phyloP scores from a whole-genome alignment of 2,329 filamentous ascomycete species.

The Pyricularia grisea region DNA sequence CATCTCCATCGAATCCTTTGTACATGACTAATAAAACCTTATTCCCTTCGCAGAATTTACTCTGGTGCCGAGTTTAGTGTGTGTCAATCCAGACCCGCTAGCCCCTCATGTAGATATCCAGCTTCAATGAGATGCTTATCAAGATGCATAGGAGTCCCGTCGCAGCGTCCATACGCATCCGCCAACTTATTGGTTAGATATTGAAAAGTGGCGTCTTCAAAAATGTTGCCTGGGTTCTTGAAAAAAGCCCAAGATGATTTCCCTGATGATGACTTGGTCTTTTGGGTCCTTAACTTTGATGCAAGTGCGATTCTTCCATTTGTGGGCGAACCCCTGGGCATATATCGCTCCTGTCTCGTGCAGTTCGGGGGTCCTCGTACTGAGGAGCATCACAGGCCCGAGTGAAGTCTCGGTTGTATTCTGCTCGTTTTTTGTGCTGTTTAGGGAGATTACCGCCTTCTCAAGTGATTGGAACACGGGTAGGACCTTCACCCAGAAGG shows the following conservation, averaged over 20 bases:
- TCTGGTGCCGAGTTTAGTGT: too few species aligned
- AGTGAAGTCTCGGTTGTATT: not conserved
- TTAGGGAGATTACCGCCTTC: not conserved
- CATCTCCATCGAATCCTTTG: too few species aligned
- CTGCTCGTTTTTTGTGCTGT: not conserved
- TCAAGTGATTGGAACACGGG: not conserved
- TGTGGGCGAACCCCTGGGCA: not conserved
- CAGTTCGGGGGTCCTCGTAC: not conserved
- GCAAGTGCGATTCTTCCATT: not conserved
- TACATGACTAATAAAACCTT: too few species aligned
- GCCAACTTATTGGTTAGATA: not conserved
- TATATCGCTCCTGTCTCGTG: not conserved
- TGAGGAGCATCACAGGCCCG: not conserved
- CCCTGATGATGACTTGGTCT: not conserved
- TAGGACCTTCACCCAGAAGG: not conserved
- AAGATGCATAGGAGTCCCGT: not conserved
- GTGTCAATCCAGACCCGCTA: not conserved
- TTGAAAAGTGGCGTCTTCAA: not conserved
- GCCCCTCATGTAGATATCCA: not conserved
- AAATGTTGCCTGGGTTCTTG: not conserved
- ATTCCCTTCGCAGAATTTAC: too few species aligned
- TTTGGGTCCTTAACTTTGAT: not conserved
- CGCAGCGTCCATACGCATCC: not conserved
- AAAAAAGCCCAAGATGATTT: not conserved
- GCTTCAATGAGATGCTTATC: not conserved